These are phyloP conservation scores for Silene noctiflora DNA, from an alignment of 179 eudicot genomes.

Conservation along the genomic window DNA sequence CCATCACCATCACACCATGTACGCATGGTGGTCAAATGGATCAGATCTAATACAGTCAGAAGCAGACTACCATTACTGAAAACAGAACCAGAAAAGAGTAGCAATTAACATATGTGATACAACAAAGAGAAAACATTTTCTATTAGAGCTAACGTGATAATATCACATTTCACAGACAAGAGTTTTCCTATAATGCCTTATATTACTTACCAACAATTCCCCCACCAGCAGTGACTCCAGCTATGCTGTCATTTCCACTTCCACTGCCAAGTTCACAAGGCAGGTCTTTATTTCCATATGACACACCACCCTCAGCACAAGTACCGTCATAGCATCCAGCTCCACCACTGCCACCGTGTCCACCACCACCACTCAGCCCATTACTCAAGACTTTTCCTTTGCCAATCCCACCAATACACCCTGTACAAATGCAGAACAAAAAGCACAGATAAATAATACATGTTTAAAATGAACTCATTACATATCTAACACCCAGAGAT, in stretches of 20 bases:
- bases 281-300: constrained; percentile 74
- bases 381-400: constrained; percentile 62
- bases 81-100: background rate
- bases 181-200: no score
- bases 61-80: background rate
- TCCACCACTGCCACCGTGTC: constrained; percentile 98
- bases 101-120: background rate
- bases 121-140: background rate
- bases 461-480: background rate
- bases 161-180: no score
- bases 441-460: background rate
- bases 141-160: no score
- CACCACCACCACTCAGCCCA: constrained; percentile 90
- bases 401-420: constrained; percentile 84
- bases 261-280: constrained; percentile 99
- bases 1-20: background rate
- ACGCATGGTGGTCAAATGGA: background rate
- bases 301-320: constrained; percentile 62
- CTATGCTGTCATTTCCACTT: constrained; percentile 78
- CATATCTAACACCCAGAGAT: background rate
- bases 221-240: constrained; percentile 74
- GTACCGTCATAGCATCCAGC: constrained; percentile 63
- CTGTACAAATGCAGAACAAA: constrained; percentile 37
- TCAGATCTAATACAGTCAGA: constrained; percentile 4
- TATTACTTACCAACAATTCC: constrained; percentile 76